Evolutionary conservation across 257 asterid genomes (phyloP).

Genomic region (Lycium ferocissimum): DNA sequence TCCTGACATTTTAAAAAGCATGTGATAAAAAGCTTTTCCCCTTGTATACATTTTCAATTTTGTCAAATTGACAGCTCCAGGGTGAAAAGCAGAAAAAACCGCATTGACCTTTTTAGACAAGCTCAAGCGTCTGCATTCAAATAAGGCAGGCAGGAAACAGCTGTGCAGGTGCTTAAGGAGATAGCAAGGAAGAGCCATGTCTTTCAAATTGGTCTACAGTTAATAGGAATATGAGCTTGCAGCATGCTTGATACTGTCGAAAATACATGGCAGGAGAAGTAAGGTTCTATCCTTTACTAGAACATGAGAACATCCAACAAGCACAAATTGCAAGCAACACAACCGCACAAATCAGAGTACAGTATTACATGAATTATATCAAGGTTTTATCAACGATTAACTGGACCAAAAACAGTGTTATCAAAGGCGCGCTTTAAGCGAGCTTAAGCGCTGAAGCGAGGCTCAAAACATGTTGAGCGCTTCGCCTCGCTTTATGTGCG

Average conservation of each 20-base stretch:
- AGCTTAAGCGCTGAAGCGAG: too few relatives aligned
- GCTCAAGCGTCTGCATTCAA: neutral
- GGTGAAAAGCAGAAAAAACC: neutral
- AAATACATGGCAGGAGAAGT: neutral
- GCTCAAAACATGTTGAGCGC: too few relatives aligned
- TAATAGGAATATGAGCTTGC: neutral
- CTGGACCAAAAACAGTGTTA: too few relatives aligned
- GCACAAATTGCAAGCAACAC: slow-evolving; percentile 8
- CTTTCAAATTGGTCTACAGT: neutral
- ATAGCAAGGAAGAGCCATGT: slow-evolving; percentile 13
- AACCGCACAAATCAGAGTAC: neutral
- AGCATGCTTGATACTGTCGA: neutral
- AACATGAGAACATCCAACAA: neutral
- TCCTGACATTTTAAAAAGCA: neutral
- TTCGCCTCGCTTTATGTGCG: too few relatives aligned
- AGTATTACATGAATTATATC: neutral
- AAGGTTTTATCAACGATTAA: neutral
- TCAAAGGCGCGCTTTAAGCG: too few relatives aligned
- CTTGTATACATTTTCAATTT: neutral
- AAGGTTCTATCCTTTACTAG: neutral
- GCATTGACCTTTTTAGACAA: neutral
- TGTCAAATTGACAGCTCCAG: neutral
- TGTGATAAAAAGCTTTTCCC: neutral
- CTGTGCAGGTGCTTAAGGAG: neutral
- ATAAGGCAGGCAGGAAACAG: neutral